Percentiles rank a stretch among this genome's conserved stretches.
phyloP scores from a whole-genome alignment of 495 filamentous ascomycete genomes.

The Neurospora sp. region DNA sequence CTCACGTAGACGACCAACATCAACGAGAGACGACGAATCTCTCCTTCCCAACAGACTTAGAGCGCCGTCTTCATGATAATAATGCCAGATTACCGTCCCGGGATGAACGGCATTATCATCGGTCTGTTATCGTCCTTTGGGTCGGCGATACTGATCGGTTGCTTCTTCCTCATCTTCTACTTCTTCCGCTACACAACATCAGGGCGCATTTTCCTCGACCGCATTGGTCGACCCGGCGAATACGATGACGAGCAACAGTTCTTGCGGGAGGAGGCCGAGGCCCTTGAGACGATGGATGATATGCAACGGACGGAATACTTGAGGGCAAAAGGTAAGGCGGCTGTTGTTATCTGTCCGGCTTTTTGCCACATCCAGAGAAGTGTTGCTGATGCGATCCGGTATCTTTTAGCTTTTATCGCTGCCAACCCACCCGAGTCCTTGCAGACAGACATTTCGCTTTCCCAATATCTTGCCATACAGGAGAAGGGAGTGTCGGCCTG shows the following conservation, averaged over 20 bases:
- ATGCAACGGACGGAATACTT: conserved; percentile 81
- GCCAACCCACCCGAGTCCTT: conserved; percentile 91
- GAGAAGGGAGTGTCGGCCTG: conserved; percentile 98
- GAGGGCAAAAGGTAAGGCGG: conserved; percentile 76
- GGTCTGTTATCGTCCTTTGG: conserved; percentile 95
- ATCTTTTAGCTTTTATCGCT: conserved; percentile 69
- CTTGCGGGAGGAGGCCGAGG: conserved; percentile 84
- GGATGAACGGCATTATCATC: conserved; percentile 75
- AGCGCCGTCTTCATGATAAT: conserved; percentile 1
- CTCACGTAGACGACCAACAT: background rate
- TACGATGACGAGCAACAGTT: conserved; percentile 97
- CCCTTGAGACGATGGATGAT: conserved; percentile 93
- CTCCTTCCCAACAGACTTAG: background rate
- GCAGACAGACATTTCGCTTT: conserved; percentile 93
- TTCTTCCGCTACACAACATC: conserved; percentile 86
- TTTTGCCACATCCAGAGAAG: background rate
- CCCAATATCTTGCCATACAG: conserved; percentile 95
- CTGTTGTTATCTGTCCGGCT: background rate
- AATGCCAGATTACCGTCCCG: conserved; percentile 22
- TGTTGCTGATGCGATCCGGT: conserved; percentile 6
- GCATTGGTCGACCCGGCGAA: conserved; percentile 87
- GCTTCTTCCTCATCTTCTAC: conserved; percentile 78
- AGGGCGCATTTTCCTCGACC: conserved; percentile 87
- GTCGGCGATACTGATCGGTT: conserved; percentile 70
- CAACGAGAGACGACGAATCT: background rate